Evolutionary conservation across 1,284 basidiomycete genomes (phyloP).

Genomic region (Leucoagaricus sp.): DNA sequence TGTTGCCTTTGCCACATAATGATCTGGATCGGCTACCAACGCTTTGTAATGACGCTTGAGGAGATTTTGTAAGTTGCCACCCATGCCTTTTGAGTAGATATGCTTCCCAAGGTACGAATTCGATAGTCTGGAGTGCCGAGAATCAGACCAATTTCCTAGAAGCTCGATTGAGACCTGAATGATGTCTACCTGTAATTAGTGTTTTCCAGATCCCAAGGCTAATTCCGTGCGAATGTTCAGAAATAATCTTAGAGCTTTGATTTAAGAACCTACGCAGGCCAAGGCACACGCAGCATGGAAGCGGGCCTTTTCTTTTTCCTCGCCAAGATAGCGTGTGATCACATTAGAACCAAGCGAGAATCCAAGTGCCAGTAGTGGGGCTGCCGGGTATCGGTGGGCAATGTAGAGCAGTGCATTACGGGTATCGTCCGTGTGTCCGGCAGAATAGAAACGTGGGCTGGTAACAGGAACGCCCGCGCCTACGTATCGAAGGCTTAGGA

Average conservation of each 20-base stretch:
- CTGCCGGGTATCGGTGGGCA: conserved; percentile 71
- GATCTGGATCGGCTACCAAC: conserved; percentile 52
- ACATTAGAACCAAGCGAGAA: conserved; percentile 96
- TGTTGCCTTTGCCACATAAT: conserved; percentile 50
- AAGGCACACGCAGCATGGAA: conserved; percentile 77
- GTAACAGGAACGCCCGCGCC: conserved; percentile 85
- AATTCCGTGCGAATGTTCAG: neutral
- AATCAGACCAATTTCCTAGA: conserved; percentile 6
- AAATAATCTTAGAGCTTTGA: conserved; percentile 6
- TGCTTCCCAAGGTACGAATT: conserved; percentile 64
- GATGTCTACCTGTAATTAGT: conserved; percentile 55
- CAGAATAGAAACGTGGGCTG: conserved; percentile 84
- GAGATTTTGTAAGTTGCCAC: conserved; percentile 71
- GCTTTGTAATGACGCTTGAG: conserved; percentile 61
- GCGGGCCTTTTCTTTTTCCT: conserved; percentile 81
- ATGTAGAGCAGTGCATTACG: conserved; percentile 83
- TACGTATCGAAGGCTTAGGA: conserved; percentile 27
- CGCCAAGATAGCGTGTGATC: conserved; percentile 88
- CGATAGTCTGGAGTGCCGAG: conserved; percentile 51
- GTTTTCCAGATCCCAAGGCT: conserved; percentile 78
- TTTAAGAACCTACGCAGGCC: conserved; percentile 65
- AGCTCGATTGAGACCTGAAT: conserved; percentile 4
- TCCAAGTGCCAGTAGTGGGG: conserved; percentile 84
- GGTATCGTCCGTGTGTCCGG: conserved; percentile 84
- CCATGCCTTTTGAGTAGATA: conserved; percentile 86